Evolutionary conservation across 495 filamentous ascomycete species (phyloP).

Genomic region (Lineolata rhizophorae): DNA sequence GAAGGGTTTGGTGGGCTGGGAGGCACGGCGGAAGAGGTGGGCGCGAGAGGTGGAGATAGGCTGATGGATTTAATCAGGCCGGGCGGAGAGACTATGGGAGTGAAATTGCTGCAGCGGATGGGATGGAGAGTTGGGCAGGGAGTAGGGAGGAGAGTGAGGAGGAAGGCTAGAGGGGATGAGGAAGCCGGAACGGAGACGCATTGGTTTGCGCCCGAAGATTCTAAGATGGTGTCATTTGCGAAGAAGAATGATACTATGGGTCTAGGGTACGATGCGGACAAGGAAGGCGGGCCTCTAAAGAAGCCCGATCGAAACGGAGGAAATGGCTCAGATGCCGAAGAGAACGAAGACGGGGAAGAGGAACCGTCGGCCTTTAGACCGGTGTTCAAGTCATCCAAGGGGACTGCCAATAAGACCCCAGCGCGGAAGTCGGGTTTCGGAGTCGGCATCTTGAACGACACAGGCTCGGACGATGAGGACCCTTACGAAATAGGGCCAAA

Average conservation of each 20-base stretch:
- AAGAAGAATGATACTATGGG: constrained; percentile 66
- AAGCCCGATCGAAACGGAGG: too few species aligned
- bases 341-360: constrained; percentile 5
- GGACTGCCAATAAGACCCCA: constrained; percentile 12
- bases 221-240: constrained; percentile 48
- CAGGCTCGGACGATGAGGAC: constrained; percentile 92
- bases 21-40: constrained; percentile 33
- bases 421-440: constrained; percentile 40
- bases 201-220: constrained; percentile 79
- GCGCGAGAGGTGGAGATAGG: constrained; percentile 22
- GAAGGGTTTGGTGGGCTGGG: constrained; percentile 59
- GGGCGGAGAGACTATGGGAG: constrained; percentile 71
- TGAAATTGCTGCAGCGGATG: constrained; percentile 77
- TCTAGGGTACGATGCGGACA: constrained; percentile 55
- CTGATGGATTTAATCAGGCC: constrained; percentile 57
- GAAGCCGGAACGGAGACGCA: constrained; percentile 26
- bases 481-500: constrained; percentile 79
- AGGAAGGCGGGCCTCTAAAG: constrained; percentile 20
- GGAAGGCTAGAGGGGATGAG: constrained; percentile 48
- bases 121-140: constrained; percentile 92
- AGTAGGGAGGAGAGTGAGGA: constrained; percentile 68
- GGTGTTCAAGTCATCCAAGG: constrained; percentile 3
- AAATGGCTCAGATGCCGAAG: too few species aligned
- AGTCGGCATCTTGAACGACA: constrained; percentile 80
- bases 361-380: constrained; percentile 2